Conservation (phyloP, 495 filamentous ascomycete genomes). For the Penicillium samsonianum region DNA sequence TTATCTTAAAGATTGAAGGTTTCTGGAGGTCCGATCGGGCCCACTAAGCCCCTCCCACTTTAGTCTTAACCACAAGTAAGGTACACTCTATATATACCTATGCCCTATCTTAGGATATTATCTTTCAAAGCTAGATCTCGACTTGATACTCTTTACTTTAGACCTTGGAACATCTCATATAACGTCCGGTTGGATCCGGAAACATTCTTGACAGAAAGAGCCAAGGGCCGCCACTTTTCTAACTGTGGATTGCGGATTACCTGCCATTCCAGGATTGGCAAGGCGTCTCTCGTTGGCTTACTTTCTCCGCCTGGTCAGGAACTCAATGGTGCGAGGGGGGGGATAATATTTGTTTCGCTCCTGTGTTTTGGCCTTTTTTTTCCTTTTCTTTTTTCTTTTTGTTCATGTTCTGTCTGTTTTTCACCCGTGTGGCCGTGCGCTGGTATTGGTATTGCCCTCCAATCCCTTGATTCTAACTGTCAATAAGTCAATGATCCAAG, state of each 20-base stretch:
- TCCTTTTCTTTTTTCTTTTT: neutral
- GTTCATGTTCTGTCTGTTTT: neutral
- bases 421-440: constrained; percentile 1
- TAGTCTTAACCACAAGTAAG: constrained; percentile 6
- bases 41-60: constrained; percentile 21
- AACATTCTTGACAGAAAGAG: constrained; percentile 14
- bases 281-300: constrained; percentile 10
- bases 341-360: constrained; percentile 2
- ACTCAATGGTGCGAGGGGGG: constrained; percentile 17
- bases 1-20: constrained; percentile 1
- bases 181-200: constrained; percentile 14
- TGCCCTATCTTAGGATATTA: too few relatives aligned
- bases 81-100: neutral
- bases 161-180: neutral
- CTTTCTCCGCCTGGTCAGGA: constrained; percentile 18
- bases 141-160: too few relatives aligned
- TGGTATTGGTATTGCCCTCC: neutral
- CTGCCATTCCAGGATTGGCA: constrained; percentile 19
- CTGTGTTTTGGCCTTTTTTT: neutral
- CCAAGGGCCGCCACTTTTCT: constrained; percentile 18
- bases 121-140: too few relatives aligned
- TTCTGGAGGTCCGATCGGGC: constrained; percentile 17
- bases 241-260: constrained; percentile 15
- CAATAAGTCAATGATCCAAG: constrained; percentile 1
- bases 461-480: constrained; percentile 1